Evolutionary conservation across 257 asterid genomes (phyloP).

Genomic region (Penstemon barbatus): DNA sequence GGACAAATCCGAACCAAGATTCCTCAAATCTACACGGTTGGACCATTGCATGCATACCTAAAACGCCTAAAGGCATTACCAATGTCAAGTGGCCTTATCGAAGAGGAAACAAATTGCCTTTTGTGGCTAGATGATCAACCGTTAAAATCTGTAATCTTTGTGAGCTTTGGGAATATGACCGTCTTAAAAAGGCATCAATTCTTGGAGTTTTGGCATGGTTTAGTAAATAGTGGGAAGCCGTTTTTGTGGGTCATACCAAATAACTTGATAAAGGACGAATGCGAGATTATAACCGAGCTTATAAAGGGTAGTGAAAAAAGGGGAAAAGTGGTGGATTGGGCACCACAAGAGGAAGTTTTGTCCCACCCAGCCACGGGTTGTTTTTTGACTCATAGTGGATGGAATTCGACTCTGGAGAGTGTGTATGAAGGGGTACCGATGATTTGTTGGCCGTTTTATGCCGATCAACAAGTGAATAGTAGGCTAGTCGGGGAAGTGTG

Average conservation of each 20-base stretch:
- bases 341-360: conserved; percentile 37
- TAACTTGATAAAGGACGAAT: conserved; percentile 6
- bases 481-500: conserved; percentile 38
- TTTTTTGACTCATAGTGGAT: conserved; percentile 35
- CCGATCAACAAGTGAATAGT: conserved; percentile 39
- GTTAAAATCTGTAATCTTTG: conserved; percentile 33
- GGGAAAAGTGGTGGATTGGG: conserved; percentile 38
- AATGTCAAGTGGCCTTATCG: conserved; percentile 6
- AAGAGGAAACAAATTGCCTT: conserved; percentile 33
- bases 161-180: conserved; percentile 36
- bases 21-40: conserved; percentile 34
- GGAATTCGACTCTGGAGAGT: conserved; percentile 1
- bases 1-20: conserved; percentile 26
- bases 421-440: conserved; percentile 33
- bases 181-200: conserved; percentile 26
- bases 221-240: conserved; percentile 34
- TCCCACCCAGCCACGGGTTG: conserved; percentile 34
- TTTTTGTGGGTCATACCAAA: conserved; percentile 35
- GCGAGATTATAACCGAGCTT: conserved; percentile 17
- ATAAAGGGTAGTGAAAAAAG: conserved; percentile 26
- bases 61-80: conserved; percentile 4
- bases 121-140: conserved; percentile 35
- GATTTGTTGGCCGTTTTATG: conserved; percentile 39
- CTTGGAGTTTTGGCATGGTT: conserved; percentile 39
- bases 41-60: conserved; percentile 34